These are phyloP conservation scores for Linnemannia zychae DNA, from an alignment of 192 early-diverging fungal species.

Conservation along the genomic window DNA sequence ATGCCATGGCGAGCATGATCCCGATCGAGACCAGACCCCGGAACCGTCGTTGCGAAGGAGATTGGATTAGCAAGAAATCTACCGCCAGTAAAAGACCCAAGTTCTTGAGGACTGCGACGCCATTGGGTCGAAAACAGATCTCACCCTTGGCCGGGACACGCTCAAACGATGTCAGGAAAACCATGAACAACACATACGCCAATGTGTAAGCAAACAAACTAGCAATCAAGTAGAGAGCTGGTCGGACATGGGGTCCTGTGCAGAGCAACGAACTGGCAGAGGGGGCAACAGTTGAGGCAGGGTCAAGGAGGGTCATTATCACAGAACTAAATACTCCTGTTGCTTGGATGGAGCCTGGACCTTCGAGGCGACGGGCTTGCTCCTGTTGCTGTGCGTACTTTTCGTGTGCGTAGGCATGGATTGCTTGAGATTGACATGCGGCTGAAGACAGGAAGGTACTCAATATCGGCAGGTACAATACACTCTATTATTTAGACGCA, in stretches of 20 bases:
- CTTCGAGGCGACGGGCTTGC: constrained; percentile 10
- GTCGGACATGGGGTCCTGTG: constrained; percentile 59
- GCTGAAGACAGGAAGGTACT: constrained; percentile 52
- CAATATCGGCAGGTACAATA: constrained; percentile 61
- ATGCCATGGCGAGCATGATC: constrained; percentile 77
- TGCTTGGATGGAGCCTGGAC: neutral
- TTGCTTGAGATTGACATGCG: constrained; percentile 46
- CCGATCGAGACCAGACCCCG: constrained; percentile 78
- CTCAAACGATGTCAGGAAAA: constrained; percentile 81
- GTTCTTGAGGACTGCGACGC: constrained; percentile 82
- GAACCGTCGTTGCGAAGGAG: constrained; percentile 66
- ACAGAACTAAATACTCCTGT: constrained; percentile 10
- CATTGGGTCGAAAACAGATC: constrained; percentile 79
- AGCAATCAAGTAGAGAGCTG: constrained; percentile 70
- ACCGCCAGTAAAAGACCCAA: constrained; percentile 77
- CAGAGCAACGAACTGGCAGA: constrained; percentile 18
- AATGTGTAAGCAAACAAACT: constrained; percentile 72
- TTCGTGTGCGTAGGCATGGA: constrained; percentile 43
- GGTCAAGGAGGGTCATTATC: constrained; percentile 29
- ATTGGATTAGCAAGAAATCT: constrained; percentile 75
- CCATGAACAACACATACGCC: constrained; percentile 75
- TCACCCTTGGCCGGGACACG: constrained; percentile 76
- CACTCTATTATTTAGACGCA: constrained; percentile 30
- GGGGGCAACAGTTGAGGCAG: constrained; percentile 24
- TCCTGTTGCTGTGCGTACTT: constrained; percentile 18